These are phyloP conservation scores for Fusarium sp. DNA, from an alignment of 2,329 filamentous ascomycete species.

Conservation along the genomic window DNA sequence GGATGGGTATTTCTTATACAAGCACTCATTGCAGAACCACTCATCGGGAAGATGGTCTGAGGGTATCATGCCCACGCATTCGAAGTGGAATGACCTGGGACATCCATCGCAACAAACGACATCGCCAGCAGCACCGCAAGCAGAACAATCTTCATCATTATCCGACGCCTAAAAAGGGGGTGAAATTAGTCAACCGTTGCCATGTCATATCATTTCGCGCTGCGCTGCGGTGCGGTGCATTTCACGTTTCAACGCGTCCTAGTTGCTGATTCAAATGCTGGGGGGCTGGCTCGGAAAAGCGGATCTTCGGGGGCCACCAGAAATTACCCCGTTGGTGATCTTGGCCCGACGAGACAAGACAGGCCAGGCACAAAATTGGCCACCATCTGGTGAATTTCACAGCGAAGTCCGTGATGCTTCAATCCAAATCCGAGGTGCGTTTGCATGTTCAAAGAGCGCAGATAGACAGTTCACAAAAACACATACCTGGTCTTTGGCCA, in stretches of 20 bases:
- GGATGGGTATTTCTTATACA: constrained; percentile 63
- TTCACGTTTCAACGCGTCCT: constrained; percentile 36
- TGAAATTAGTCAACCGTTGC: constrained; percentile 51
- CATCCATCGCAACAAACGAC: constrained; percentile 96
- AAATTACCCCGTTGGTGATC: constrained; percentile 44
- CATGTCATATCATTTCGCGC: constrained; percentile 10
- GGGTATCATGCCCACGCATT: constrained; percentile 86
- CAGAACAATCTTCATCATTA: constrained; percentile 90
- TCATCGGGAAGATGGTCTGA: constrained; percentile 76
- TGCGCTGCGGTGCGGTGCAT: constrained; percentile 28
- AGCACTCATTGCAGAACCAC: constrained; percentile 87
- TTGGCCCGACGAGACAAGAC: constrained; percentile 21
- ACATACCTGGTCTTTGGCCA: constrained; percentile 65
- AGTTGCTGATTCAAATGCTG: constrained; percentile 32
- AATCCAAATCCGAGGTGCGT: not conserved
- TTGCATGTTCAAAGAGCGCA: not conserved
- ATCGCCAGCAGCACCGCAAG: constrained; percentile 85
- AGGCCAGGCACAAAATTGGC: constrained; percentile 35
- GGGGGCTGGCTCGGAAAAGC: constrained; percentile 47
- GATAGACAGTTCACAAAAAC: not conserved
- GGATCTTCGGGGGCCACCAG: constrained; percentile 46
- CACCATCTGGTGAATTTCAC: constrained; percentile 32
- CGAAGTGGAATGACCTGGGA: constrained; percentile 88
- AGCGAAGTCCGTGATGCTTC: constrained; percentile 12
- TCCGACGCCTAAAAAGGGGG: constrained; percentile 61